Base-by-base conservation (phyloP, 108 stramenopile genomes). In the Nitzschia inconspicua region DNA sequence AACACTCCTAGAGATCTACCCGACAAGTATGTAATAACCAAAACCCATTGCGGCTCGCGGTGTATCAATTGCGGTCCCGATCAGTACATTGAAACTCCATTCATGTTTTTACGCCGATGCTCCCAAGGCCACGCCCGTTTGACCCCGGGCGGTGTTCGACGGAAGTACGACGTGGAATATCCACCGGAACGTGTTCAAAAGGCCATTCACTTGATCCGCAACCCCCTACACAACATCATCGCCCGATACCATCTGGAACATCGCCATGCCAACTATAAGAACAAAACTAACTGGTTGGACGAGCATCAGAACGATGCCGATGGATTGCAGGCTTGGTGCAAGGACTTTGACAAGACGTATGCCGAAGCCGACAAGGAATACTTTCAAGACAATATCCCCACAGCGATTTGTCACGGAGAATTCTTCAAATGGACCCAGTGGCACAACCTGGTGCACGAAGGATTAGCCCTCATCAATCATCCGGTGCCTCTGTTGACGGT, bases 341-440 rank as follows among this genome's bases (percentile, higher is more conserved):
- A 47, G 5, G 43, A 52, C 5, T 18, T 72, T 3, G 66, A 64
- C 19, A 26, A 52, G 0, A 27, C 13, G 0, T 59, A 57, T 16
- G 11, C 22, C 23, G 26, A 32, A 4, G 14, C 56, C 20, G 69
- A 75, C 25, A 44, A 28, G 22, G 40, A 36, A 27, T 64, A 56
- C 20, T 72, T 77, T 47, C 10, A 43, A 14, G 65, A 53, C 9
- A 60, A 72, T 2, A 58, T 58, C 19, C 57, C 65, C 24, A 51
- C 48, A 18, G 71, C 85, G 3, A 84, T 88, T 0, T 93, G 88
- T 57, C 82, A 87, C 57, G 72, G 77, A 5, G 91, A 93, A 53
- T 84, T 93, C 40, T 84, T 75, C 73, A 78, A 83, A 39, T 93
- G 79, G 52, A 66, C 83, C 9, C 85, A 89, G 44, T 93, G 91